Conservation (phyloP, 1,139 yeast genomes). For the Candida labiduridarum region DNA sequence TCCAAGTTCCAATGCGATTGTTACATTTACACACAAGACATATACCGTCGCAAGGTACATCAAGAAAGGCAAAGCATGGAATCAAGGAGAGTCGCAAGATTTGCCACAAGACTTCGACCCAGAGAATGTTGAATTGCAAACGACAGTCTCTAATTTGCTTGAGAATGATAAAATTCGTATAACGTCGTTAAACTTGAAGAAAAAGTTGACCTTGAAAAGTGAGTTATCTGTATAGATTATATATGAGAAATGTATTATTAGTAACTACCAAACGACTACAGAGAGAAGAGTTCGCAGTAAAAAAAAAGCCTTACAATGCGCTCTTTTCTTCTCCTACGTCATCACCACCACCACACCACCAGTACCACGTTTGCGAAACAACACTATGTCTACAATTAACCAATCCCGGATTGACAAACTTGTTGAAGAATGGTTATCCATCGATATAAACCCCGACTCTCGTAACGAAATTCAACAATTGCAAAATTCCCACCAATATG, state of each 20-base stretch:
- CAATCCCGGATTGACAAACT: conserved; percentile 27
- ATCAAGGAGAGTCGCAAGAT: conserved; percentile 10
- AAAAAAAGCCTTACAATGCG: neutral
- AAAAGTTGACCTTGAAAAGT: neutral
- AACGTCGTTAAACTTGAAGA: neutral
- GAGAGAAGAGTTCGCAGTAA: neutral
- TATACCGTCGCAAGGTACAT: conserved; percentile 33
- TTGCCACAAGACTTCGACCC: conserved; percentile 15
- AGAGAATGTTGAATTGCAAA: conserved; percentile 12
- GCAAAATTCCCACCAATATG: conserved; percentile 38
- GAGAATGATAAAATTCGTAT: conserved; percentile 9
- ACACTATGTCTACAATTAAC: conserved; percentile 1
- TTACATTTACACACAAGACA: conserved; percentile 24
- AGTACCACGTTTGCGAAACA: neutral
- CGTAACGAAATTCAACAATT: conserved; percentile 56
- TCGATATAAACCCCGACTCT: conserved; percentile 56
- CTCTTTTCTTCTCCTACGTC: neutral
- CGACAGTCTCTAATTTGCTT: conserved; percentile 8
- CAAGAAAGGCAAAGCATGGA: conserved; percentile 51
- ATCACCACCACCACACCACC: neutral
- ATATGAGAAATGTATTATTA: neutral
- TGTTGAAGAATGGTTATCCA: conserved; percentile 51
- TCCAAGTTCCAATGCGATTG: conserved; percentile 39
- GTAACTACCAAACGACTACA: neutral
- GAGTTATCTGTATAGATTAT: no score